Base-by-base conservation (phyloP, 306 rosid genomes). In the Acacia melanoxylon region DNA sequence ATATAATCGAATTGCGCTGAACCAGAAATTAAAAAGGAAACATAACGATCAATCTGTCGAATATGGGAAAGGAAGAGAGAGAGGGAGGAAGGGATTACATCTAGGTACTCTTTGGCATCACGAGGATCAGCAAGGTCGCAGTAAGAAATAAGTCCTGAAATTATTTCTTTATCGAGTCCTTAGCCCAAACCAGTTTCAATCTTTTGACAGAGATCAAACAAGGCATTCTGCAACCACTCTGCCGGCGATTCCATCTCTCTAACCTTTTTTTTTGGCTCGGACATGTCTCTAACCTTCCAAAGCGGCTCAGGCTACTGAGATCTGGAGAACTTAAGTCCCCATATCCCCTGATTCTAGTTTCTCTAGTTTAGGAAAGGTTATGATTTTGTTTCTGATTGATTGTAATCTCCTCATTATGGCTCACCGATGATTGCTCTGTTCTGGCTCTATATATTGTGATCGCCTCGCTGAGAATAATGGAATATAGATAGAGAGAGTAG, bases 81-180 rank as follows among this genome's bases (percentile, higher is more conserved):
- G n/a, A 27, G 29, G 29, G 29, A 27, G 29, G 29, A 27, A 27
- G 29, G 48, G 67, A 9, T 82, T 91, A 95, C 99, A 44, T 95
- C 96, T 58, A 95, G 99, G 75, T 95, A 95, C 78, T 92, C 97
- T 78, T 95, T 93, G 68, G 98, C 98, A 82, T 95, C 99, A 19
- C 45, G 89, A 22, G 99, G 96, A 29, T 92, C 82, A 75, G 99
- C 94, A 40, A 90, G 88, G 83, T 95, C 96, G 71, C 97, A 95
- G 79, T 93, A 95, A 31, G 99, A 95, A 63, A 93, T 98, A 19
- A 95, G 86, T n/a, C 97, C 97, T 33, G 97, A 89, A 8, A 95
- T 93, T 81, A 93, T 93, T 29, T 95, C 99, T 87, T 77, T 74
- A 63, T 93, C 97, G 62, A 89, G 81, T 29, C 85, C 90, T 68